phyloP scores from a whole-genome alignment of 1,139 yeast species.

The Saccharomyces pastorianus region DNA sequence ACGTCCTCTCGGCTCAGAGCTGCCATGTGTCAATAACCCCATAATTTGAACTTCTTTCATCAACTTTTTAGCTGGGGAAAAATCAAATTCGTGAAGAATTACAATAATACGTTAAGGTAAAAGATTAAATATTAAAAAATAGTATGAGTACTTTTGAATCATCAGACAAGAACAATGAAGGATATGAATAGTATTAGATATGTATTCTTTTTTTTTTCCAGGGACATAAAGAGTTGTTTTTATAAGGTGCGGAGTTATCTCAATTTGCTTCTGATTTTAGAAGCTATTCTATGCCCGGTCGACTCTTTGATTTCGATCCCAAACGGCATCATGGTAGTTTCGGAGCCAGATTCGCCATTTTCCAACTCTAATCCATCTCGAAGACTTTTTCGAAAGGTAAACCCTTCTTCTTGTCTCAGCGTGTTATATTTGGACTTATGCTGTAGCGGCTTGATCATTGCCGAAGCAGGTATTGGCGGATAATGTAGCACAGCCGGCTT shows the following conservation, averaged over 20 bases:
- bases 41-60: not conserved
- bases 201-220: not conserved
- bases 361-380: slow-evolving; percentile 16
- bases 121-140: not conserved
- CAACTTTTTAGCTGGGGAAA: not conserved
- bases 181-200: not conserved
- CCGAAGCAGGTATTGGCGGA: slow-evolving; percentile 27
- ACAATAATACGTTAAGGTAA: not conserved
- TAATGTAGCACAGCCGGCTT: slow-evolving; percentile 31
- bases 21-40: not conserved
- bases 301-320: slow-evolving; percentile 15
- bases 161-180: not conserved
- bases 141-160: not conserved
- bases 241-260: slow-evolving; percentile 9
- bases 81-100: not conserved
- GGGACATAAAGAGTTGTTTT: not conserved
- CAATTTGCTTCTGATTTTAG: slow-evolving; percentile 25
- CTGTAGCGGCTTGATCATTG: not conserved
- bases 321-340: slow-evolving; percentile 10
- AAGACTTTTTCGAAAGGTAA: slow-evolving; percentile 28
- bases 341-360: slow-evolving; percentile 7
- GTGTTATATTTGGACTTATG: slow-evolving; percentile 5
- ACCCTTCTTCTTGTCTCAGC: slow-evolving; percentile 27
- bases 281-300: slow-evolving; percentile 17
- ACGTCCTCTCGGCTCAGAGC: not conserved